These are phyloP conservation scores for Cercospora zeina DNA, from an alignment of 2,329 filamentous ascomycete genomes.

Conservation along the genomic window DNA sequence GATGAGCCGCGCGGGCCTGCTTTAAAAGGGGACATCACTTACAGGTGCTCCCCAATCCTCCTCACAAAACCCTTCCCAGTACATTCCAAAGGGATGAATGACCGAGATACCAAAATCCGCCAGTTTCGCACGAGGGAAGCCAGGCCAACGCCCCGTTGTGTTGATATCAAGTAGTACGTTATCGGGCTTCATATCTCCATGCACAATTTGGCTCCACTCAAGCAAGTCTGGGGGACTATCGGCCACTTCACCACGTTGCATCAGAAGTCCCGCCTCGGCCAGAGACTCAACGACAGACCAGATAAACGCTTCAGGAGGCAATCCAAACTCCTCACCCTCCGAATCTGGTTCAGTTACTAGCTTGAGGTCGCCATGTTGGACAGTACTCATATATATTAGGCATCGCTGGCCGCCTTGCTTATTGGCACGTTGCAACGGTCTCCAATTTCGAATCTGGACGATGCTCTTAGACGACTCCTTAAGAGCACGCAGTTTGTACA, in stretches of 20 bases:
- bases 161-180: constrained; percentile 11
- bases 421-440: too few relatives aligned
- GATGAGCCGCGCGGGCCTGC: too few relatives aligned
- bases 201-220: constrained; percentile 8
- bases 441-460: constrained; percentile 7
- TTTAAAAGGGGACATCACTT: too few relatives aligned
- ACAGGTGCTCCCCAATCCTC: not conserved
- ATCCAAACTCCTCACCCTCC: not conserved
- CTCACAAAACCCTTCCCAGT: too few relatives aligned
- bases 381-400: constrained; percentile 1
- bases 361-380: constrained; percentile 4
- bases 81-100: not conserved
- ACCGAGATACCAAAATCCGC: constrained; percentile 11
- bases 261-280: not conserved
- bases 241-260: not conserved
- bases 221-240: not conserved
- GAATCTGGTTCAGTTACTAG: not conserved
- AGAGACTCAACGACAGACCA: constrained; percentile 7
- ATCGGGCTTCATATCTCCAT: constrained; percentile 13
- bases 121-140: constrained; percentile 7
- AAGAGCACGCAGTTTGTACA: constrained; percentile 4
- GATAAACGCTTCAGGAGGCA: constrained; percentile 6
- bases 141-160: not conserved
- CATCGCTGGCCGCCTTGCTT: not conserved
- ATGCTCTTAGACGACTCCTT: not conserved